A percentile compares a stretch with the other conserved stretches of the same genome.
Evolutionary conservation across 1,139 yeast genomes (phyloP).

Genomic region (Debaryomyces udenii): DNA sequence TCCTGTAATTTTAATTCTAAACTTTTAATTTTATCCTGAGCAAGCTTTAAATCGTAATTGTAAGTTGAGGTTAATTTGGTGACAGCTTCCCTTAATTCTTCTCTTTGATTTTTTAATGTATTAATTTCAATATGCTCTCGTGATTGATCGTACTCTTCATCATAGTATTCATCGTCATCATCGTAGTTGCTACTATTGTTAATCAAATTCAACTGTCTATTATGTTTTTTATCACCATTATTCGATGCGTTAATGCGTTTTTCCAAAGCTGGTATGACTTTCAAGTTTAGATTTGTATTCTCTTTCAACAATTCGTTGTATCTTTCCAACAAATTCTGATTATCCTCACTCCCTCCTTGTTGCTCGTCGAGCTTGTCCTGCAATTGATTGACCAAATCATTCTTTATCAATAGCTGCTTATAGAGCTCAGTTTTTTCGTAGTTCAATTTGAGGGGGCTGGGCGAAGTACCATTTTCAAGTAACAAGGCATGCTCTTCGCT

Average conservation of each 20-base stretch:
- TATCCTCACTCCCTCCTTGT: slow-evolving; percentile 18
- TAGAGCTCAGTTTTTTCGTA: slow-evolving; percentile 59
- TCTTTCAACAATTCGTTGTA: slow-evolving; percentile 44
- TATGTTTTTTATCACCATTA: neutral
- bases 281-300: slow-evolving; percentile 46
- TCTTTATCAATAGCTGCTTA: slow-evolving; percentile 48
- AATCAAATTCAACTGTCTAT: slow-evolving; percentile 25
- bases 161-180: slow-evolving; percentile 12
- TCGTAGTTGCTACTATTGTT: slow-evolving; percentile 6
- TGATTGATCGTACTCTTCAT: slow-evolving; percentile 23
- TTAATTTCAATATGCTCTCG: slow-evolving; percentile 35
- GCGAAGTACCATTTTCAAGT: slow-evolving; percentile 54
- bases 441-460: slow-evolving; percentile 58
- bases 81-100: slow-evolving; percentile 60
- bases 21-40: slow-evolving; percentile 46
- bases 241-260: slow-evolving; percentile 24
- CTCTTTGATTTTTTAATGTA: slow-evolving; percentile 54
- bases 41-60: slow-evolving; percentile 38
- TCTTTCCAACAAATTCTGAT: slow-evolving; percentile 33
- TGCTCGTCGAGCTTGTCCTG: slow-evolving; percentile 45
- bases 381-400: slow-evolving; percentile 48
- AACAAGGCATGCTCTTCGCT: slow-evolving; percentile 71
- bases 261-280: slow-evolving; percentile 46
- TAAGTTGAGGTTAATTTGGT: slow-evolving; percentile 40
- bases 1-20: slow-evolving; percentile 45